A percentile compares a stretch with the other conserved stretches of the same genome.
Evolutionary conservation across 768 basidiomycete genomes (phyloP).

Genomic region (Leccinum arenicola): DNA sequence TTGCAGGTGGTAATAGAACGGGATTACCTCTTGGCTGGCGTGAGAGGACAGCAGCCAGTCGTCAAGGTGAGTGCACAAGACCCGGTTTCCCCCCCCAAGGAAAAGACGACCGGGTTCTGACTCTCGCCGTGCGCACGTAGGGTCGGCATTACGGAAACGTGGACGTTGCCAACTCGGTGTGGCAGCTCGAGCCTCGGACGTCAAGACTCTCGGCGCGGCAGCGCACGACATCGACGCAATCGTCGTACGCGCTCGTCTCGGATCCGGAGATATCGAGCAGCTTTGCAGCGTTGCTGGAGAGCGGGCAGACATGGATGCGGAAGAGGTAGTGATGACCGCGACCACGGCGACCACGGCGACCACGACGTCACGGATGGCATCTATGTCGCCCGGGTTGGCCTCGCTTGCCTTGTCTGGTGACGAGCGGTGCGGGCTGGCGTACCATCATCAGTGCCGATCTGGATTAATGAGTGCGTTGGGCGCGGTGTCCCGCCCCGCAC

Average conservation of each 20-base stretch:
- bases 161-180: conserved; percentile 62
- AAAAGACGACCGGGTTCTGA: not conserved
- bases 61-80: conserved; percentile 55
- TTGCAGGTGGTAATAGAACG: too few species aligned
- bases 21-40: too few species aligned
- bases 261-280: conserved; percentile 83
- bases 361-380: not conserved
- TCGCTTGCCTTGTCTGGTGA: conserved; percentile 65
- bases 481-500: conserved; percentile 48
- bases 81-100: not conserved
- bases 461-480: conserved; percentile 40
- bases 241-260: conserved; percentile 78
- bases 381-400: conserved; percentile 52
- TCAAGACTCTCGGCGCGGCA: conserved; percentile 54
- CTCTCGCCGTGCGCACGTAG: conserved; percentile 39
- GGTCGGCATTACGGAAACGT: conserved; percentile 72
- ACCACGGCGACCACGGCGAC: not conserved
- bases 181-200: conserved; percentile 76
- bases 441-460: conserved; percentile 7
- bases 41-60: conserved; percentile 36
- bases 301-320: conserved; percentile 65
- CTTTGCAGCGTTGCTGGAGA: conserved; percentile 79
- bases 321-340: conserved; percentile 42
- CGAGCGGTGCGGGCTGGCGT: conserved; percentile 34
- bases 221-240: conserved; percentile 73